These are phyloP conservation scores for Ophiostoma quercus DNA, from an alignment of 2,329 filamentous ascomycete species.

Conservation along the genomic window DNA sequence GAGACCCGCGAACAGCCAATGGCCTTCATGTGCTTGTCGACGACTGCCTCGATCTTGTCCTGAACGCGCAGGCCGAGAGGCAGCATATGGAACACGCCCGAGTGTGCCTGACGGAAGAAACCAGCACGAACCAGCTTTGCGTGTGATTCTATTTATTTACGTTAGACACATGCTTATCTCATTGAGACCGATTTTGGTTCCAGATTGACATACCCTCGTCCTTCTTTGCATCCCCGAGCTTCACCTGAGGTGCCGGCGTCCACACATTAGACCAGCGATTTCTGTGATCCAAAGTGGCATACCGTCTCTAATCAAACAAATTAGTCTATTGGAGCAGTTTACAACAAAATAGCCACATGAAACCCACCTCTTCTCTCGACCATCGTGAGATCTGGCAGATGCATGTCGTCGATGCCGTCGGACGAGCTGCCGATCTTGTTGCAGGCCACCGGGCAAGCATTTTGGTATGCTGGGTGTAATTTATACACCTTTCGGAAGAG, in stretches of 20 bases:
- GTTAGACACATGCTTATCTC: too few species aligned
- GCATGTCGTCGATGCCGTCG: constrained; percentile 6
- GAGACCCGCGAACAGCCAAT: constrained; percentile 79
- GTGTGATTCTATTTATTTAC: constrained; percentile 45
- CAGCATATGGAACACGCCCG: constrained; percentile 87
- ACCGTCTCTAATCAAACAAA: constrained; percentile 13
- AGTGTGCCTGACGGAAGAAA: constrained; percentile 71
- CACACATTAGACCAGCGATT: constrained; percentile 67
- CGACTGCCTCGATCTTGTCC: constrained; percentile 75
- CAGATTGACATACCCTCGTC: constrained; percentile 44
- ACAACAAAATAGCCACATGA: background rate
- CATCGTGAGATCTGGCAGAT: constrained; percentile 5
- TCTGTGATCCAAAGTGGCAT: constrained; percentile 29
- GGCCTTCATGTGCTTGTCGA: constrained; percentile 82
- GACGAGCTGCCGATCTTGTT: constrained; percentile 1
- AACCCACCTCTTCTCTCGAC: constrained; percentile 7
- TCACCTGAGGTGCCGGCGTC: constrained; percentile 59
- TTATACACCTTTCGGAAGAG: background rate
- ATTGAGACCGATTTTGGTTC: too few species aligned
- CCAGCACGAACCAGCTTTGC: constrained; percentile 64
- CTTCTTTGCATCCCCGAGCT: constrained; percentile 53
- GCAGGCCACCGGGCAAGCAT: constrained; percentile 2
- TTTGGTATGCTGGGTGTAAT: background rate
- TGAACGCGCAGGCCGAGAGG: constrained; percentile 83
- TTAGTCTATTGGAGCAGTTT: background rate